A percentile compares a stretch with the other conserved stretches of the same genome.
These are phyloP conservation scores for Platismatia glauca DNA, from an alignment of 495 filamentous ascomycete species.

Conservation along the genomic window DNA sequence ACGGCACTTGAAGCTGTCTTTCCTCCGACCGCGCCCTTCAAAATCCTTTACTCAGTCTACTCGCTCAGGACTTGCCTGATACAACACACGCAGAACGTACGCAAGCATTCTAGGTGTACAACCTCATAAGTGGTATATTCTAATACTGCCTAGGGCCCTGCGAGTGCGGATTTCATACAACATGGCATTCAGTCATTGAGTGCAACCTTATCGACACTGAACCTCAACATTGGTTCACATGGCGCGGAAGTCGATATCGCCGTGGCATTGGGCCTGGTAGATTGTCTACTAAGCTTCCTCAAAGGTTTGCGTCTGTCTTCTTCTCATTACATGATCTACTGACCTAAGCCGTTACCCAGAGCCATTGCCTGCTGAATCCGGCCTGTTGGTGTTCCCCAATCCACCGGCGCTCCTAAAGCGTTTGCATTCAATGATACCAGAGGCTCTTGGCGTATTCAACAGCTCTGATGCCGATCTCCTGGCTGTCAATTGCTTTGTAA, in stretches of 20 bases:
- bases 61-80: conserved; percentile 47
- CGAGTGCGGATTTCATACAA: conserved; percentile 33
- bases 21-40: conserved; percentile 60
- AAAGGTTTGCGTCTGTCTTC: conserved; percentile 29
- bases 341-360: conserved; percentile 19
- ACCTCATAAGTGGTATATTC: conserved; percentile 9
- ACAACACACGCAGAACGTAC: conserved; percentile 33
- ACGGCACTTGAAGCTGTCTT: conserved; percentile 52
- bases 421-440: conserved; percentile 17
- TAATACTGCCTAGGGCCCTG: conserved; percentile 24
- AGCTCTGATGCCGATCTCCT: conserved; percentile 29
- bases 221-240: conserved; percentile 9
- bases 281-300: conserved; percentile 30
- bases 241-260: conserved; percentile 18
- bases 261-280: conserved; percentile 21
- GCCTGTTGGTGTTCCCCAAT: conserved; percentile 21
- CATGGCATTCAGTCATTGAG: conserved; percentile 39
- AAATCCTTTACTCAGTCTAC: conserved; percentile 63
- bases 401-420: conserved; percentile 24
- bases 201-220: conserved; percentile 30
- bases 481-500: conserved; percentile 47
- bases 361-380: conserved; percentile 12
- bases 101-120: conserved; percentile 9
- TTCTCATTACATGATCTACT: conserved; percentile 10
- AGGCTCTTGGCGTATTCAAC: conserved; percentile 8